A percentile compares a stretch with the other conserved stretches of the same genome.
Evolutionary conservation across 345 rosid genomes (phyloP).

Genomic region (Populus ilicifolia): DNA sequence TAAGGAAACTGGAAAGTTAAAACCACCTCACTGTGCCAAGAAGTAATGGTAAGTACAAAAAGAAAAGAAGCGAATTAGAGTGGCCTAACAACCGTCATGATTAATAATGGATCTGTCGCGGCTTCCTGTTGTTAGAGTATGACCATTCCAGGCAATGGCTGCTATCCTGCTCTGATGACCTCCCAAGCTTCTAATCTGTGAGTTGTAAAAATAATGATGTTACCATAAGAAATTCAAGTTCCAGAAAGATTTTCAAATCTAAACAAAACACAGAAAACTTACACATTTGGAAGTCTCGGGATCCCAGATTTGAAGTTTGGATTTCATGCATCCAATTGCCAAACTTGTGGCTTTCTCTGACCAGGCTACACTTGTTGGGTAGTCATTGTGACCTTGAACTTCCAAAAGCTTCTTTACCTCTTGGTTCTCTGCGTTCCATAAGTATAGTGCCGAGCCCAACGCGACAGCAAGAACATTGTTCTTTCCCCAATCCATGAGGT

Average conservation of each 20-base stretch:
- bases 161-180: conserved; percentile 40
- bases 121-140: conserved; percentile 47
- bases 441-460: conserved; percentile 32
- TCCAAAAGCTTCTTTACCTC: conserved; percentile 16
- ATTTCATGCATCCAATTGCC: conserved; percentile 37
- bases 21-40: background rate
- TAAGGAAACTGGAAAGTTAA: background rate
- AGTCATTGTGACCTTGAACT: conserved; percentile 22
- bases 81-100: conserved; percentile 39
- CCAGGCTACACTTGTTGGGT: conserved; percentile 46
- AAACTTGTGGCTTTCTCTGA: conserved; percentile 37
- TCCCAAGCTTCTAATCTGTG: conserved; percentile 34
- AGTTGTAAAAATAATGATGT: background rate
- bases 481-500: conserved; percentile 45
- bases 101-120: conserved; percentile 40
- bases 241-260: background rate
- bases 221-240: background rate
- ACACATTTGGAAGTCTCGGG: conserved; percentile 46
- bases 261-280: background rate
- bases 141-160: conserved; percentile 41
- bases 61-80: background rate
- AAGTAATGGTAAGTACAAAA: background rate
- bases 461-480: conserved; percentile 46
- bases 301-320: conserved; percentile 45
- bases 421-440: conserved; percentile 36